These are phyloP conservation scores for Acer saccharum DNA, from an alignment of 345 rosid species.

Conservation along the genomic window DNA sequence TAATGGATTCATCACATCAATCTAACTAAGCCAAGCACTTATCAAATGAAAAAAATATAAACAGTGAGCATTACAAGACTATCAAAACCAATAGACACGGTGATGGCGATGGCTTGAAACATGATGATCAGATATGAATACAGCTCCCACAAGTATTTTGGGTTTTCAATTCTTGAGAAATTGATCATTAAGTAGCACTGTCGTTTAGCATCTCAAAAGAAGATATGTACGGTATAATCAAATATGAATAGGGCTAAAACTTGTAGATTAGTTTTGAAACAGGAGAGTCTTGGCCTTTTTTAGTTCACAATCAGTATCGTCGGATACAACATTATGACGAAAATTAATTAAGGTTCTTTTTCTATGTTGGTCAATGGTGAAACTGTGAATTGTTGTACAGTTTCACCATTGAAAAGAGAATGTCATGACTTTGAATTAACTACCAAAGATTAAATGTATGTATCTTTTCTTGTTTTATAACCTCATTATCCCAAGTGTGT, in stretches of 20 bases:
- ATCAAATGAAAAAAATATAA: not conserved
- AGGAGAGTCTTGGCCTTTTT: not conserved
- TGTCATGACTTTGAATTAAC: not conserved
- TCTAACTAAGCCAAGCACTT: conserved; percentile 16
- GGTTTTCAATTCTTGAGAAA: not conserved
- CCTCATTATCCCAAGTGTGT: not conserved
- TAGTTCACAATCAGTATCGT: not conserved
- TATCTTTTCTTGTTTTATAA: not conserved
- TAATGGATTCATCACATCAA: conserved; percentile 8
- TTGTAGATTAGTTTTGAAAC: not conserved
- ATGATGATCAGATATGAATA: not conserved
- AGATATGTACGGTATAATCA: not conserved
- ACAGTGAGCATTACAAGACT: not conserved
- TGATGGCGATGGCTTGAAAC: not conserved
- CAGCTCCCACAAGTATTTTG: not conserved
- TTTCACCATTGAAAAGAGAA: too few relatives aligned
- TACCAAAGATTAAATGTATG: not conserved
- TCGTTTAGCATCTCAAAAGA: not conserved
- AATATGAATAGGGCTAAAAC: not conserved
- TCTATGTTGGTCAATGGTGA: not conserved
- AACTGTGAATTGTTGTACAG: not conserved
- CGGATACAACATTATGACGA: not conserved
- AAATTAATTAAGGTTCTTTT: not conserved
- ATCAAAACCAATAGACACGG: not conserved
- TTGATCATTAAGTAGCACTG: not conserved